These are phyloP conservation scores for Fusarium sp. DNA, from an alignment of 2,329 filamentous ascomycete species.

Conservation along the genomic window DNA sequence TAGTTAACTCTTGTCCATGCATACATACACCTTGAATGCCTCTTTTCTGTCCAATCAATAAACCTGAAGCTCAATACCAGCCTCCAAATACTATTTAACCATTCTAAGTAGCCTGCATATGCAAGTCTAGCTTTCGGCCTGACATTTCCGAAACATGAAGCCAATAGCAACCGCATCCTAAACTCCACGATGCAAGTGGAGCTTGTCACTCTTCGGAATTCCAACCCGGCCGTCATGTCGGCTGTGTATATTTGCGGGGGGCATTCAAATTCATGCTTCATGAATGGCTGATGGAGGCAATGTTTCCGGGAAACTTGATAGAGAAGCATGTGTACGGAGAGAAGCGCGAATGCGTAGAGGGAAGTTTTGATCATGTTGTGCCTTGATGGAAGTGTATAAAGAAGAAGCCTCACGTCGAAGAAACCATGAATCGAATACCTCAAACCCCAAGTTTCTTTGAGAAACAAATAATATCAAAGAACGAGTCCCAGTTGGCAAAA, in stretches of 20 bases:
- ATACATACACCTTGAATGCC: neutral
- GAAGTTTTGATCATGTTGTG: neutral
- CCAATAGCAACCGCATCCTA: neutral
- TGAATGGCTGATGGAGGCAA: neutral
- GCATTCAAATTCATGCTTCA: neutral
- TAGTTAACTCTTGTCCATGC: neutral
- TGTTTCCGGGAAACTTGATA: neutral
- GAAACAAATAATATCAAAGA: neutral
- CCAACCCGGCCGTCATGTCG: neutral
- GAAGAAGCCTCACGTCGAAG: neutral
- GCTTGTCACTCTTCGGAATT: neutral
- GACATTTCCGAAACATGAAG: neutral
- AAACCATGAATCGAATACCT: neutral
- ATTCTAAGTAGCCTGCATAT: slow-evolving; percentile 51
- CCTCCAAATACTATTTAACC: neutral
- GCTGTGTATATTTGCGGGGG: neutral
- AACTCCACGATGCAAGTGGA: neutral
- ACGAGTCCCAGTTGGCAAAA: neutral
- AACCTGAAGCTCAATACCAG: neutral
- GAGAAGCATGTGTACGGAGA: neutral
- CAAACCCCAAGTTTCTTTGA: neutral
- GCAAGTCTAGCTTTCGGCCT: neutral
- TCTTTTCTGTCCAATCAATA: neutral
- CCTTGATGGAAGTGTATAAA: neutral
- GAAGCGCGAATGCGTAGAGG: neutral